Percentiles rank a stretch among this genome's conserved stretches.
phyloP scores from a whole-genome alignment of 2,329 filamentous ascomycete species.

The Paramyrothecium sp. region DNA sequence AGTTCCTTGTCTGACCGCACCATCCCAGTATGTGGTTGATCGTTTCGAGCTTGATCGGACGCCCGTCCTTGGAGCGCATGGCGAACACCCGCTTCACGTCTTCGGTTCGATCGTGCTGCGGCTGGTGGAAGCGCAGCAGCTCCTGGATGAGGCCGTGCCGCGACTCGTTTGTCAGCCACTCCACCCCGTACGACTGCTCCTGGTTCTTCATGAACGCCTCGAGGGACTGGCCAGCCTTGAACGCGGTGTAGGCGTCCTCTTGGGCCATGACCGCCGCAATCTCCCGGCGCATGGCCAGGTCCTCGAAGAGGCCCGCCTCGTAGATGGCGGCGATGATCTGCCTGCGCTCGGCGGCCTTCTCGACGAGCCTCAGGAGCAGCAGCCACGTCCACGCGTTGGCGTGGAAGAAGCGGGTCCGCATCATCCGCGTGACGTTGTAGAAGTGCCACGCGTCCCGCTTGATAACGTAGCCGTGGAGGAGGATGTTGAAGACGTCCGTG shows the following conservation, averaged over 20 bases:
- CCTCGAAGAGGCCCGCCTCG: slow-evolving; percentile 39
- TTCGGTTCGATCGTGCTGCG: slow-evolving; percentile 14
- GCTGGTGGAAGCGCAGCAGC: slow-evolving; percentile 36
- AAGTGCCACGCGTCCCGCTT: slow-evolving; percentile 41
- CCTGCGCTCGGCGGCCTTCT: slow-evolving; percentile 53
- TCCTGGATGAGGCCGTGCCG: slow-evolving; percentile 39
- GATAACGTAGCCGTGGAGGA: slow-evolving; percentile 39
- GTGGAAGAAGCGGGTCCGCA: slow-evolving; percentile 34
- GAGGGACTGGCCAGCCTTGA: slow-evolving; percentile 30
- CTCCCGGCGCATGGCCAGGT: slow-evolving; percentile 29
- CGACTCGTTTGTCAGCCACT: slow-evolving; percentile 40
- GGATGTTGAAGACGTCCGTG: slow-evolving; percentile 45
- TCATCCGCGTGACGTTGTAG: slow-evolving; percentile 34
- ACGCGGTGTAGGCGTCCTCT: slow-evolving; percentile 40
- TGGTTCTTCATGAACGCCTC: slow-evolving; percentile 38
- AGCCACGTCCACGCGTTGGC: slow-evolving; percentile 48
- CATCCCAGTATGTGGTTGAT: slow-evolving; percentile 37
- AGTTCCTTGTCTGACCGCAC: slow-evolving; percentile 22
- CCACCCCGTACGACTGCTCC: slow-evolving; percentile 39
- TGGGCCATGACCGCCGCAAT: slow-evolving; percentile 42
- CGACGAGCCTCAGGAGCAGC: slow-evolving; percentile 50
- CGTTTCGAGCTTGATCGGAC: slow-evolving; percentile 24
- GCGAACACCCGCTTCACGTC: slow-evolving; percentile 26
- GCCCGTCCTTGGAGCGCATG: slow-evolving; percentile 17
- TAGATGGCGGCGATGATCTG: slow-evolving; percentile 47